Conservation (phyloP, 2,329 filamentous ascomycete genomes). For the Thielaviopsis euricoi region DNA sequence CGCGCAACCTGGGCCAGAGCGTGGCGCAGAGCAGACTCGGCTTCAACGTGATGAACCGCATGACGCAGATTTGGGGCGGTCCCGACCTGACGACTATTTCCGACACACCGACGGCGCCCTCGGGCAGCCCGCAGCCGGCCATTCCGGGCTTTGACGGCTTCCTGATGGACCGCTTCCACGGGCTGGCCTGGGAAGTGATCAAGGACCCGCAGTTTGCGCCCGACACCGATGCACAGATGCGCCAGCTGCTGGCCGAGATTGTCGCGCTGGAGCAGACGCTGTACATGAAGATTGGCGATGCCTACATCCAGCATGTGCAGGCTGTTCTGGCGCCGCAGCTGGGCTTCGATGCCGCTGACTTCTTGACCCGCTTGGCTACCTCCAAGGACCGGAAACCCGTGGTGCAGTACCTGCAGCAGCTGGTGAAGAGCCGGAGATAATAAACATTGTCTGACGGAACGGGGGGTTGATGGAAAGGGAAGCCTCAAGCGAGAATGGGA, state of each 20-base stretch:
- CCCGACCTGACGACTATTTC: slow-evolving; percentile 51
- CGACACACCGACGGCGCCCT: slow-evolving; percentile 32
- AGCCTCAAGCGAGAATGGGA: neutral
- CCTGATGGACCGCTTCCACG: slow-evolving; percentile 76
- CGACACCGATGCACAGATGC: slow-evolving; percentile 67
- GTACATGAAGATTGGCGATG: slow-evolving; percentile 72
- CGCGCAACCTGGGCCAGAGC: slow-evolving; percentile 55
- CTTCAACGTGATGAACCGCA: slow-evolving; percentile 65
- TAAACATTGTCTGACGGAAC: slow-evolving; percentile 12
- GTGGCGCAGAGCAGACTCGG: slow-evolving; percentile 51
- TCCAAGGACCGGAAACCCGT: slow-evolving; percentile 44
- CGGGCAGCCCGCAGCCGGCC: slow-evolving; percentile 29
- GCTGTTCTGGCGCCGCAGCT: slow-evolving; percentile 46
- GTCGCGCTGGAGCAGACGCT: slow-evolving; percentile 77
- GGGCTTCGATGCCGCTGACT: slow-evolving; percentile 45
- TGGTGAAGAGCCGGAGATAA: slow-evolving; percentile 31
- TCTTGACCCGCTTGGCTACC: slow-evolving; percentile 41
- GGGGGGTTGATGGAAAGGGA: neutral
- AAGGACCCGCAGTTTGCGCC: slow-evolving; percentile 64
- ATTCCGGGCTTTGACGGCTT: slow-evolving; percentile 87
- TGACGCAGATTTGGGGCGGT: slow-evolving; percentile 82
- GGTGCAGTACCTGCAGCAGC: slow-evolving; percentile 43
- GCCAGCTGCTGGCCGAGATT: slow-evolving; percentile 76
- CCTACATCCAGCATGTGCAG: slow-evolving; percentile 57
- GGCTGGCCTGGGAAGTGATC: slow-evolving; percentile 78